A percentile compares a stretch with the other conserved stretches of the same genome.
Conservation (phyloP, 1,139 yeast genomes). For the Yamadazyma sp. region DNA sequence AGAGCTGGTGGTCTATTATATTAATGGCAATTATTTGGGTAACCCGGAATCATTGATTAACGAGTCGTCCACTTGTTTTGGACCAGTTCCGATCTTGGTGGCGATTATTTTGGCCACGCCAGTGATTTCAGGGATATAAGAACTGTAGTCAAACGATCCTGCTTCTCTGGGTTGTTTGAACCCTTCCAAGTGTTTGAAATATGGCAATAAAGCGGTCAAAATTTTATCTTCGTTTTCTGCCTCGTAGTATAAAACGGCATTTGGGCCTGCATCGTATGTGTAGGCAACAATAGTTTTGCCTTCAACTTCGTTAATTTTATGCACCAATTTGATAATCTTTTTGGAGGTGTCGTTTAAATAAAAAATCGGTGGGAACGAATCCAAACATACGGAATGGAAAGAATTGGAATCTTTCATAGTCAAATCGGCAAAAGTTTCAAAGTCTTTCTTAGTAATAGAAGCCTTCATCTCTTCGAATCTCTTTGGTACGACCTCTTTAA, state of each 20-base stretch:
- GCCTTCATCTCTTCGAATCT: constrained; percentile 81
- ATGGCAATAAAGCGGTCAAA: constrained; percentile 48
- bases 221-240: constrained; percentile 68
- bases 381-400: constrained; percentile 95
- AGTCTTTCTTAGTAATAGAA: constrained; percentile 70
- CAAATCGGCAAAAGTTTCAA: constrained; percentile 76
- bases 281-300: constrained; percentile 83
- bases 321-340: constrained; percentile 78
- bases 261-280: constrained; percentile 99
- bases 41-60: constrained; percentile 50
- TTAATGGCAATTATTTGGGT: constrained; percentile 20
- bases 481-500: constrained; percentile 77
- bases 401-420: constrained; percentile 97
- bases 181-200: constrained; percentile 13
- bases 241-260: constrained; percentile 90
- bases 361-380: constrained; percentile 93
- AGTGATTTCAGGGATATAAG: constrained; percentile 39
- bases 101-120: constrained; percentile 83
- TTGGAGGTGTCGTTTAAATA: constrained; percentile 95
- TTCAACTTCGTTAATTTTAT: constrained; percentile 67
- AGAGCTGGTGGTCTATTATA: background rate
- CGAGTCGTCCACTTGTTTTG: constrained; percentile 54
- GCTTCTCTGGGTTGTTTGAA: constrained; percentile 11
- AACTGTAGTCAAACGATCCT: constrained; percentile 8
- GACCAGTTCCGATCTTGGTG: constrained; percentile 88